phyloP scores from a whole-genome alignment of 2,329 filamentous ascomycete genomes.

The Davidsoniella virescens region DNA sequence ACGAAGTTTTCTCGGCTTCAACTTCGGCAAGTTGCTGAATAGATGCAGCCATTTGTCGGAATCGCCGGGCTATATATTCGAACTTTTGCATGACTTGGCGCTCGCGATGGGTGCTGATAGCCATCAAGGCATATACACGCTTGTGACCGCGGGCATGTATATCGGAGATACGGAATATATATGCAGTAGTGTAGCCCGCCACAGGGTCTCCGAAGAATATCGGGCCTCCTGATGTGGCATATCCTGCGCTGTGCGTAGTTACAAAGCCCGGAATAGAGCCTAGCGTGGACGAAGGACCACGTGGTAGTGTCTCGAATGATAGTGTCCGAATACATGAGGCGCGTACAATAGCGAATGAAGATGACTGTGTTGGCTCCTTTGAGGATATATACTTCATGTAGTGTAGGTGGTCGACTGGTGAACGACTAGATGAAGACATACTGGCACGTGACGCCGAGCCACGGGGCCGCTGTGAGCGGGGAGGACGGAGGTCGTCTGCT shows the following conservation, averaged over 20 bases:
- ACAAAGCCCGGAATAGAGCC: slow-evolving; percentile 30
- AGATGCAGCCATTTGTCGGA: slow-evolving; percentile 48
- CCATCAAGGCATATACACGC: slow-evolving; percentile 52
- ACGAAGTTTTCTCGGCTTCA: slow-evolving; percentile 41
- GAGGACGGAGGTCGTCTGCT: slow-evolving; percentile 29
- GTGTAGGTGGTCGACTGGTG: slow-evolving; percentile 36
- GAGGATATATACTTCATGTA: slow-evolving; percentile 54
- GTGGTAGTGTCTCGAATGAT: slow-evolving; percentile 49
- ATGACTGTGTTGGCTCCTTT: slow-evolving; percentile 43
- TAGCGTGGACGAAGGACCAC: slow-evolving; percentile 25
- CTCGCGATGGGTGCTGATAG: slow-evolving; percentile 49
- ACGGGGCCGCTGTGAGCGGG: slow-evolving; percentile 18
- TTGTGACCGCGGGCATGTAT: slow-evolving; percentile 51
- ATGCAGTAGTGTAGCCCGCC: slow-evolving; percentile 52
- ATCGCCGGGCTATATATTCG: slow-evolving; percentile 42
- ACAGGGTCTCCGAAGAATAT: slow-evolving; percentile 53
- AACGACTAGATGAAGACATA: slow-evolving; percentile 31
- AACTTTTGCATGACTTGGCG: slow-evolving; percentile 50
- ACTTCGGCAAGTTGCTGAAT: slow-evolving; percentile 48
- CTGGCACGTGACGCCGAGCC: slow-evolving; percentile 30
- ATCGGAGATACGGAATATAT: slow-evolving; percentile 54
- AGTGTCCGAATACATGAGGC: slow-evolving; percentile 50
- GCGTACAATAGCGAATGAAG: slow-evolving; percentile 51
- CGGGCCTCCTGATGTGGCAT: slow-evolving; percentile 43
- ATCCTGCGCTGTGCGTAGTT: slow-evolving; percentile 35